Conservation (phyloP, 176 grass and related monocot species). For the Saccharum spontaneum region DNA sequence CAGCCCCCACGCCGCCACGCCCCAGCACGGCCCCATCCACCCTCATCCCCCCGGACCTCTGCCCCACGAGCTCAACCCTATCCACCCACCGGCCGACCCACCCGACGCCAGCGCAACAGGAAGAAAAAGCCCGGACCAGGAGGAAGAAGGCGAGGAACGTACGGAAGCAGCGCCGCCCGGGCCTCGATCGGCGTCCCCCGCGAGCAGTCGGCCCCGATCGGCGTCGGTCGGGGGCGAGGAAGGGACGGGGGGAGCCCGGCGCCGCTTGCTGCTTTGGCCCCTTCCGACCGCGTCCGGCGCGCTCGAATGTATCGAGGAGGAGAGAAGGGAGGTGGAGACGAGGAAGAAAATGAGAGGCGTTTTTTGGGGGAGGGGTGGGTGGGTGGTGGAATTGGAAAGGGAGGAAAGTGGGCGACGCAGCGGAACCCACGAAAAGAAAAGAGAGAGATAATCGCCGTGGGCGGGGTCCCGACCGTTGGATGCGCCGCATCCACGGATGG, state of each 20-base stretch:
- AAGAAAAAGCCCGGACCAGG: neutral
- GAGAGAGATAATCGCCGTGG: neutral
- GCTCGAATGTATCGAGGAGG: constrained; percentile 10
- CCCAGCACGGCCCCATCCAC: neutral
- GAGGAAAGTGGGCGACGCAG: constrained; percentile 27
- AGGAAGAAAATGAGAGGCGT: constrained; percentile 19
- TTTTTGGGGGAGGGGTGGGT: constrained; percentile 9
- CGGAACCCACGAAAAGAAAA: constrained; percentile 20
- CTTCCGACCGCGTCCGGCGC: constrained; percentile 16
- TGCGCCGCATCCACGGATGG: neutral
- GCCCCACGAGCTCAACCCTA: neutral
- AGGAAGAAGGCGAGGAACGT: constrained; percentile 25
- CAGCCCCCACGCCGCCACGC: neutral
- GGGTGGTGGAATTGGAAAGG: constrained; percentile 6
- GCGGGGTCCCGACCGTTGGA: neutral
- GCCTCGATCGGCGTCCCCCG: constrained; percentile 27
- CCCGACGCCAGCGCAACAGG: neutral
- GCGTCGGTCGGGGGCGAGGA: neutral
- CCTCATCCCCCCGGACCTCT: neutral
- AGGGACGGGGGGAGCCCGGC: neutral
- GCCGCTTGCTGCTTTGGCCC: neutral
- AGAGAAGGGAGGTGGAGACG: neutral
- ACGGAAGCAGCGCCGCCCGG: constrained; percentile 22
- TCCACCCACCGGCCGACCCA: neutral
- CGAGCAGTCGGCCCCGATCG: constrained; percentile 13